Percentiles rank a stretch among this genome's conserved stretches.
phyloP scores from a whole-genome alignment of 306 rosid species.

The Cucurbita maxima region DNA sequence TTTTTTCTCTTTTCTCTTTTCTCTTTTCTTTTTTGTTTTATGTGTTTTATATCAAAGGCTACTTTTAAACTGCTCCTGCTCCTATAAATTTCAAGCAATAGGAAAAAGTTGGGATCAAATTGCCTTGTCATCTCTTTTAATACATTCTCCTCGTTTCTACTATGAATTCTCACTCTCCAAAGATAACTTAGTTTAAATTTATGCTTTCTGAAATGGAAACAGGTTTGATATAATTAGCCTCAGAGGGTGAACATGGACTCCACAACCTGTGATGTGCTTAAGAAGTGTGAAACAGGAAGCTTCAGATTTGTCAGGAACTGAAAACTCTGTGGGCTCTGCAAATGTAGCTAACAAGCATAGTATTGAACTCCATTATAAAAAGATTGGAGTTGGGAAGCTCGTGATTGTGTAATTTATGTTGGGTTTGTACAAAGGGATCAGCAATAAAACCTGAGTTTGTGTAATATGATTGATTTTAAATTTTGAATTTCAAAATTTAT shows the following conservation, averaged over 20 bases:
- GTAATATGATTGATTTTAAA: not conserved
- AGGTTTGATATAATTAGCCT: not conserved
- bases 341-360: not conserved
- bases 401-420: not conserved
- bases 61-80: not conserved
- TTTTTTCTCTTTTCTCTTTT: not conserved
- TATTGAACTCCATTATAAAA: not conserved
- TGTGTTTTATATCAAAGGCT: not conserved
- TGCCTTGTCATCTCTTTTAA: conserved; percentile 40
- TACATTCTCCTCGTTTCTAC: conserved; percentile 19
- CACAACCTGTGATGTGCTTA: not conserved
- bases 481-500: not conserved
- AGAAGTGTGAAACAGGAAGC: not conserved
- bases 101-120: conserved; percentile 20
- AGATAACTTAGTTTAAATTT: not conserved
- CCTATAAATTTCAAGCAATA: not conserved
- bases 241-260: conserved; percentile 5
- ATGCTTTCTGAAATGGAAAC: not conserved
- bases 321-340: not conserved
- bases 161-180: not conserved
- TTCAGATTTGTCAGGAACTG: not conserved
- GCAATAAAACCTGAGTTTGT: not conserved
- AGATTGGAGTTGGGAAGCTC: not conserved
- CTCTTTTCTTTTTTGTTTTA: not conserved
- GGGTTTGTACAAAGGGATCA: not conserved